These are phyloP conservation scores for Fraxinus xanthoxyloides DNA, from an alignment of 305 asterid genomes.

Conservation along the genomic window DNA sequence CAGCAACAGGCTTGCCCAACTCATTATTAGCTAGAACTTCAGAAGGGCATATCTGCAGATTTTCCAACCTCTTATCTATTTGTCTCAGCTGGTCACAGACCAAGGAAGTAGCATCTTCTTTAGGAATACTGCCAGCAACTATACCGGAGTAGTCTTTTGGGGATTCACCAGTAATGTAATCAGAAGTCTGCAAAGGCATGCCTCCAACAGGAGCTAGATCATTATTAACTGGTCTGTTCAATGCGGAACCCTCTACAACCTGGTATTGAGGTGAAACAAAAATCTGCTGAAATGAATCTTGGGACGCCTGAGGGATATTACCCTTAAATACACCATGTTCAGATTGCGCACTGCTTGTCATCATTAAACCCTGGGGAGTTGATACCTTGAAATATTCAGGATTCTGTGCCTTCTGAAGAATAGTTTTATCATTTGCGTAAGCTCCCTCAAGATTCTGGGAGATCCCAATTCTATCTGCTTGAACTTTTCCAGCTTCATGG, in stretches of 20 bases:
- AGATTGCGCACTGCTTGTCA: slow-evolving; percentile 48
- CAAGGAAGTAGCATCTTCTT: slow-evolving; percentile 45
- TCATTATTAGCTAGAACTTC: slow-evolving; percentile 40
- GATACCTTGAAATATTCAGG: slow-evolving; percentile 45
- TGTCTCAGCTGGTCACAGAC: slow-evolving; percentile 53
- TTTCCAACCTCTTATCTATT: slow-evolving; percentile 60
- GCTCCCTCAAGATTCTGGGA: slow-evolving; percentile 38
- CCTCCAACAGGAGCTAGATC: slow-evolving; percentile 39
- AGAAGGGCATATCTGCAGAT: slow-evolving; percentile 50
- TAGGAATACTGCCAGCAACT: slow-evolving; percentile 39
- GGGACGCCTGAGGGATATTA: slow-evolving; percentile 45
- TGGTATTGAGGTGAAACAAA: slow-evolving; percentile 55
- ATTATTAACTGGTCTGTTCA: slow-evolving; percentile 40
- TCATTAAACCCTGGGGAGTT: slow-evolving; percentile 43
- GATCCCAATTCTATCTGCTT: slow-evolving; percentile 36
- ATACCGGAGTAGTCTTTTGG: slow-evolving; percentile 49
- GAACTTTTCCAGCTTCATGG: slow-evolving; percentile 40
- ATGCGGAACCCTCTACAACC: slow-evolving; percentile 40
- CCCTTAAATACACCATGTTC: slow-evolving; percentile 47
- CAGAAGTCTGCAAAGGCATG: slow-evolving; percentile 42
- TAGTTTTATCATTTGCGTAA: slow-evolving; percentile 28
- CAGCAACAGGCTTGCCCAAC: slow-evolving; percentile 31
- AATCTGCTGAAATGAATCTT: slow-evolving; percentile 43
- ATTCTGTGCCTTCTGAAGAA: slow-evolving; percentile 31
- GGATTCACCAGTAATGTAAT: slow-evolving; percentile 46